phyloP scores from a whole-genome alignment of 2,329 filamentous ascomycete genomes.

The Podosphaera aphanis region DNA sequence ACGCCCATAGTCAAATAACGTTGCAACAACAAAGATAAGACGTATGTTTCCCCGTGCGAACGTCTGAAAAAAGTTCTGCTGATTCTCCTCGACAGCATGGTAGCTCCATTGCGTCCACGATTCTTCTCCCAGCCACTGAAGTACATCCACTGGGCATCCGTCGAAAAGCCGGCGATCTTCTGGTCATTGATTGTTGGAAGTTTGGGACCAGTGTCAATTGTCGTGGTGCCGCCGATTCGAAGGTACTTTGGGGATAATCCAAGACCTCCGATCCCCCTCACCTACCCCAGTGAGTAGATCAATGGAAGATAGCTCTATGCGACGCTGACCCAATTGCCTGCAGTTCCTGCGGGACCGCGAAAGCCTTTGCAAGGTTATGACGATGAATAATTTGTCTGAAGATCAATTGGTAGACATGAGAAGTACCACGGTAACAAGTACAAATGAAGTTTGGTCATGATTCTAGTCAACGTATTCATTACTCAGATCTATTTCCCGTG shows the following conservation, averaged over 20 bases:
- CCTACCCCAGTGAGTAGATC: conserved; percentile 62
- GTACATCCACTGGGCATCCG: conserved; percentile 71
- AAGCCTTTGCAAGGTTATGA: conserved; percentile 38
- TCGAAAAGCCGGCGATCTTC: conserved; percentile 79
- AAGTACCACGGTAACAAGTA: no score
- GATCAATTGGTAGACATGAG: no score
- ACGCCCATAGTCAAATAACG: no score
- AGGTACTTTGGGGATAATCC: conserved; percentile 49
- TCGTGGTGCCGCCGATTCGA: conserved; percentile 52
- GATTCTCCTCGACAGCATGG: conserved; percentile 24
- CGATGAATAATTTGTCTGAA: conserved; percentile 18
- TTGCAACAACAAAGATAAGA: no score
- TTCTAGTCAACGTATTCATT: no score
- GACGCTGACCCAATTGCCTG: conserved; percentile 1
- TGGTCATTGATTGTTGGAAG: conserved; percentile 58
- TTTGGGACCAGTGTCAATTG: conserved; percentile 45
- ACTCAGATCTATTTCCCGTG: no score
- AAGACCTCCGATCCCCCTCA: conserved; percentile 52
- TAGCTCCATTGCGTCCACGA: conserved; percentile 30
- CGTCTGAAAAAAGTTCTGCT: no score
- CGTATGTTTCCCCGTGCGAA: no score
- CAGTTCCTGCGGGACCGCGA: conserved; percentile 34
- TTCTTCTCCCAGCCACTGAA: conserved; percentile 71
- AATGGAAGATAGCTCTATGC: no score
- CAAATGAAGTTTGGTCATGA: no score